Base-by-base conservation (phyloP, 805 yeast genomes). In the Saturnispora zaruensis region DNA sequence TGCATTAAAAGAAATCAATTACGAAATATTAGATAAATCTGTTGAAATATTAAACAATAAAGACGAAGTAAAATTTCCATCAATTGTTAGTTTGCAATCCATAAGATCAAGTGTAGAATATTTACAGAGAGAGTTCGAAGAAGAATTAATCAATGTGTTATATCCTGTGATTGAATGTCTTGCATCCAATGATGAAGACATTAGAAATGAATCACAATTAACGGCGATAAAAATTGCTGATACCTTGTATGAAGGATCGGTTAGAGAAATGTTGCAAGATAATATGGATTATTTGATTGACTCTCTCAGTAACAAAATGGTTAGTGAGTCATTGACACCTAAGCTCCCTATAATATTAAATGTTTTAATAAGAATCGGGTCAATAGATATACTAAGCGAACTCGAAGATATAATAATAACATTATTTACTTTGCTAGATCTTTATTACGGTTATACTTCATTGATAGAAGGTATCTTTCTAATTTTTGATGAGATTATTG, bases 251-350 rank as follows among this genome's bases (percentile, higher is more conserved):
- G 58, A 68, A 32, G 83, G 83, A 0, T 78, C 87, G 0, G 64
- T 90, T 2, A 68, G 68, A 32, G 64, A 65, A 3, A 60, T 91
- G 51, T 71, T 93, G 2, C 58, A 73, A 34, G 79, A 78, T 24
- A 91, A 89, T 61, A 74, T 81, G 50, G 96, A 91, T 58, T 90
- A 90, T 60, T 65, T 91, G 18, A 69, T 89, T 14, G 97, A 93
- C 61, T 68, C 88, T 0, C 69, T 89, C n/a, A 83, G 95, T 3
- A 65, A 80, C 26, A 77, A 76, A 53, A 68, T 93, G 48, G 79
- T 87, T 25, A 77, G 84, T 2, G 80, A 89, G 5, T 72, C 82
- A 49, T 75, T 91, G 5, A 77, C 88, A 1, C 91, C 96, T 2
- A 73, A 88, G 8, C 75, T 88, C 3, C 75, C 86, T 1, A 79